Percentiles rank a stretch among this genome's conserved stretches.
These are phyloP conservation scores for Rhododendron ferrugineum DNA, from an alignment of 148 eudicot genomes.

Conservation along the genomic window DNA sequence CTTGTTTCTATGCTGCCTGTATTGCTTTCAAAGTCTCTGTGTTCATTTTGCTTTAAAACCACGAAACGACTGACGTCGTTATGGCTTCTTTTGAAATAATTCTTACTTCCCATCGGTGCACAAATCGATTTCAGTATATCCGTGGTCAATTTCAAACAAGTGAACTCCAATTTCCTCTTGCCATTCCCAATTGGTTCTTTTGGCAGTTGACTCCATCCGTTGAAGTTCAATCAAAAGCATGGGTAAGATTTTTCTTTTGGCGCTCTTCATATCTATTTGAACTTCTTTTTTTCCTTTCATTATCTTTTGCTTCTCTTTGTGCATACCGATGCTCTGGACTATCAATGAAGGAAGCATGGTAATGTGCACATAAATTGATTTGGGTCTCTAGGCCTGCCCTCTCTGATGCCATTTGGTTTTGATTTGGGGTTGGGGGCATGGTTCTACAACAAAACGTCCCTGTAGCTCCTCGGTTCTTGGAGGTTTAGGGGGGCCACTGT, in stretches of 20 bases:
- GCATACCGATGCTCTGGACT: no score
- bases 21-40: neutral
- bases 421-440: no score
- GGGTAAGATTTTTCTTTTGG: conserved; percentile 13
- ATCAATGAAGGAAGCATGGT: no score
- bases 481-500: no score
- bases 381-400: no score
- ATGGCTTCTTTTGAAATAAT: neutral
- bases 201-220: conserved; percentile 9
- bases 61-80: neutral
- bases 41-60: no score
- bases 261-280: neutral
- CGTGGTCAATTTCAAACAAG: neutral
- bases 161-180: neutral
- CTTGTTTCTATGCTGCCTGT: neutral
- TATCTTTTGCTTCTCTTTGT: neutral
- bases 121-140: neutral
- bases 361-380: no score
- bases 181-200: neutral
- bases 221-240: conserved; percentile 4
- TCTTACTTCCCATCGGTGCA: neutral
- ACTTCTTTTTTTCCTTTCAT: neutral
- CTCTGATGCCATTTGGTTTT: no score
- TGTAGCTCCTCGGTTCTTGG: no score
- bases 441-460: no score